Conservation (phyloP, 1,284 basidiomycete species). For the Sanghuangporus baumii region DNA sequence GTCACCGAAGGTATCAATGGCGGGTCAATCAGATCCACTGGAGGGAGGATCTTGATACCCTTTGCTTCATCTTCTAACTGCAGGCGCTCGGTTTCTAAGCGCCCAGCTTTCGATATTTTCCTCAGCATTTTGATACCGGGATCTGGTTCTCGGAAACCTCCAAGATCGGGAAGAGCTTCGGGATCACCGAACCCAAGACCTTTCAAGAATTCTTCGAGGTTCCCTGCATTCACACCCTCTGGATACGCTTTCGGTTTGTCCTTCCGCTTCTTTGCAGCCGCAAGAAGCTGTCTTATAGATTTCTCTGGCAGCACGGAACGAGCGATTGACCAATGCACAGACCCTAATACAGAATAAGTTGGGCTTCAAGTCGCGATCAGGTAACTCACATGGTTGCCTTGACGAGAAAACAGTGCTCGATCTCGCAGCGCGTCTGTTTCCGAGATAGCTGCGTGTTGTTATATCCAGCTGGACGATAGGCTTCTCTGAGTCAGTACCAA, state of each 20-base stretch:
- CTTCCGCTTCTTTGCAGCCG: constrained; percentile 33
- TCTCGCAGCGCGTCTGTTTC: constrained; percentile 29
- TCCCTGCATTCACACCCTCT: constrained; percentile 28
- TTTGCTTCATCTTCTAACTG: background rate
- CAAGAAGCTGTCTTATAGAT: constrained; percentile 31
- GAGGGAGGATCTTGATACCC: background rate
- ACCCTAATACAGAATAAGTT: constrained; percentile 37
- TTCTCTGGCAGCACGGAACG: constrained; percentile 29
- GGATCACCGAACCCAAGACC: constrained; percentile 10
- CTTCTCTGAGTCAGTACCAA: constrained; percentile 21
- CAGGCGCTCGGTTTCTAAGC: background rate
- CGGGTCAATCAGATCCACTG: background rate
- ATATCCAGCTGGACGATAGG: constrained; percentile 42
- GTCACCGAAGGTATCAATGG: background rate
- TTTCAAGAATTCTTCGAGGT: constrained; percentile 12
- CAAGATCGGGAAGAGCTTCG: background rate
- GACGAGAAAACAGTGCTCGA: constrained; percentile 29
- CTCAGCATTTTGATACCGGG: background rate
- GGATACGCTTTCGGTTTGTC: constrained; percentile 42
- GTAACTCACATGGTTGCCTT: constrained; percentile 36
- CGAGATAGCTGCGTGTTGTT: constrained; percentile 29
- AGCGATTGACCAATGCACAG: constrained; percentile 44
- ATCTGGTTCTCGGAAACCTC: background rate
- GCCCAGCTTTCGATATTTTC: constrained; percentile 1
- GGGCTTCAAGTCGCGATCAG: background rate